Conservation (phyloP, 768 basidiomycete genomes). For the Chlorophyllum brunneum region DNA sequence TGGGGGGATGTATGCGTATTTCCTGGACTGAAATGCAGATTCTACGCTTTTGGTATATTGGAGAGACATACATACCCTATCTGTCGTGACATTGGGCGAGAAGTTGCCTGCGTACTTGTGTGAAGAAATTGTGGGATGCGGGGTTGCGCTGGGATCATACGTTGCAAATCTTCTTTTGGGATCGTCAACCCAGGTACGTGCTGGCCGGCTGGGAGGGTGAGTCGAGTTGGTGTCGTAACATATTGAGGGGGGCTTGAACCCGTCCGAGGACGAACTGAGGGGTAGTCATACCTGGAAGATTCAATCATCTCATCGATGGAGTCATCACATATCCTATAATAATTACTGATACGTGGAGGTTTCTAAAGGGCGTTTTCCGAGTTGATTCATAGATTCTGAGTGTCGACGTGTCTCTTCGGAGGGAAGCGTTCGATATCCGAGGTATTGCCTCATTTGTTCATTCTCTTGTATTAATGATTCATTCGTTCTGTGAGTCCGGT, state of each 20-base stretch:
- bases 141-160: not conserved
- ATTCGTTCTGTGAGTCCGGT: constrained; percentile 36
- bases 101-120: not conserved
- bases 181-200: constrained; percentile 41
- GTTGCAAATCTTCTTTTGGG: constrained; percentile 19
- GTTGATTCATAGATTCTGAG: constrained; percentile 42
- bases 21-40: constrained; percentile 34
- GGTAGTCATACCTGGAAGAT: constrained; percentile 18
- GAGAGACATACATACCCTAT: not conserved
- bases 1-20: constrained; percentile 62
- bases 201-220: constrained; percentile 65
- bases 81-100: constrained; percentile 40
- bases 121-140: not conserved
- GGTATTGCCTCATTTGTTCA: constrained; percentile 38
- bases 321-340: not conserved
- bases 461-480: constrained; percentile 49
- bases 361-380: constrained; percentile 63
- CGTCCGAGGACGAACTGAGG: constrained; percentile 26
- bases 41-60: constrained; percentile 16
- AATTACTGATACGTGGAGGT: constrained; percentile 26
- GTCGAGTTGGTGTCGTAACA: constrained; percentile 53
- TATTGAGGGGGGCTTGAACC: constrained; percentile 6
- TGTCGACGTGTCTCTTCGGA: constrained; percentile 23
- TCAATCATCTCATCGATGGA: not conserved
- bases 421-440: constrained; percentile 20